Base-by-base conservation (phyloP, 2,329 filamentous ascomycete species). In the Periglandula ipomoeae region DNA sequence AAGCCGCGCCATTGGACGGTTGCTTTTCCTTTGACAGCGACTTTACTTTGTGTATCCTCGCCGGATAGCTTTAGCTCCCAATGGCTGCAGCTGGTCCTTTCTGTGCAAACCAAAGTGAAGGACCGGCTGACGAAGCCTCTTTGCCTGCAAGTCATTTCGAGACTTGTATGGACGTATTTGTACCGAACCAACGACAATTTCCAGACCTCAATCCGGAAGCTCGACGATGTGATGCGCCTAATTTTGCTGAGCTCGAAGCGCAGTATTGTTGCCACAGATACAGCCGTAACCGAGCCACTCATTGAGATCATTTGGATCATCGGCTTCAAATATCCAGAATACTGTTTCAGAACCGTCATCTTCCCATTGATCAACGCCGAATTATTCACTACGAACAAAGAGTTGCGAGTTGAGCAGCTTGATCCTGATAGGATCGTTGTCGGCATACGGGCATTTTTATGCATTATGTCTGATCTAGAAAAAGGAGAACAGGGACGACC, bases 391-490 rank as follows among this genome's bases (percentile, higher is more conserved):
- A 80, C 82, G 17, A 72, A 87, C 54, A 76, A 84, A 58, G 87
- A 95, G 40, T 70, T 93, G 38, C 89, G 82, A 61, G 86, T 96
- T 24, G 93, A 97, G 61, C 88, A 94, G 60, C 76, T 98, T 53
- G 93, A 98, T 53, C 93, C 94, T 0, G 94, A 98, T 61, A 85
- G 88, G 58, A 95, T 96, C 70, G 91, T 97, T n/a, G 87, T 98
- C 57, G 93, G 90, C 3, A 98, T 98, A 53, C 81, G 89, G 53
- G 87, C 93, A 3, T 98, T 97, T 62, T 74, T 98, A 24, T 87
- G 86, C 27, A 89, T 97, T 56, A 91, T 98, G 81, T 79, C 86
- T 0, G 93, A 98, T 63, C 73, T 97, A 23, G 93, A 98, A 65
- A 91, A 85, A 54, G 84, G 85, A 23, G 85, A 90, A 44, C 77